Percentiles rank a stretch among this genome's conserved stretches.
phyloP scores from a whole-genome alignment of 2,329 filamentous ascomycete species.

The Aureobasidium sp. region DNA sequence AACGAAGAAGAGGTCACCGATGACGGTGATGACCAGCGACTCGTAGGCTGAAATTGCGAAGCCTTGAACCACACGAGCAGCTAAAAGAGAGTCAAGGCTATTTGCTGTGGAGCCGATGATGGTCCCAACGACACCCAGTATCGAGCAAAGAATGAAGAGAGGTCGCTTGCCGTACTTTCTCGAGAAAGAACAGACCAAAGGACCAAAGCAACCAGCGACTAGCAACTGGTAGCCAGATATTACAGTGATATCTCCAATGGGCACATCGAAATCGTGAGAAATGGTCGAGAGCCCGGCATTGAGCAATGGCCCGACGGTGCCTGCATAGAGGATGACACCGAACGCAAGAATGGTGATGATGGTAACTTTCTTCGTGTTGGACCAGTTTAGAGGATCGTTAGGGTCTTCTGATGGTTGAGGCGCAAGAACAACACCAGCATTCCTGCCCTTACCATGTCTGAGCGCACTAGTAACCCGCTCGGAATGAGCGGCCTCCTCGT shows the following conservation, averaged over 20 bases:
- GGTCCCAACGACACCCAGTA: conserved; percentile 13
- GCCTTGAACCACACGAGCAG: conserved; percentile 28
- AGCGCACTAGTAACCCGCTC: conserved; percentile 6
- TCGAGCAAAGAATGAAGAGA: conserved; percentile 15
- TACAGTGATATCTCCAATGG: conserved; percentile 26
- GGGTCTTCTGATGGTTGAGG: conserved; percentile 20
- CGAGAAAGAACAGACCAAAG: conserved; percentile 24
- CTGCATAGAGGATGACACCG: conserved; percentile 27
- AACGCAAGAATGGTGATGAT: conserved; percentile 27
- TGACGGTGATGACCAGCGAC: conserved; percentile 27
- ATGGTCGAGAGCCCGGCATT: conserved; percentile 29
- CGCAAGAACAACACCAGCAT: conserved; percentile 12
- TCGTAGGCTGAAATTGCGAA: conserved; percentile 26
- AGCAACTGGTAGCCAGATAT: conserved; percentile 31
- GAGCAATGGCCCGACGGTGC: conserved; percentile 25
- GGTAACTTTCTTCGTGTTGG: conserved; percentile 24
- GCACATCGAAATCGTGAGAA: conserved; percentile 21
- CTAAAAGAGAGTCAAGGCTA: conserved; percentile 24
- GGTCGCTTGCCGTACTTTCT: conserved; percentile 20
- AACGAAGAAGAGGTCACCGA: conserved; percentile 30
- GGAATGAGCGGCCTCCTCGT: conserved; percentile 11
- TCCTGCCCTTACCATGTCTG: conserved; percentile 15
- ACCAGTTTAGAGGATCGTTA: conserved; percentile 29
- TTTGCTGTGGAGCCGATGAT: neutral
- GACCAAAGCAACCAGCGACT: conserved; percentile 26